Base-by-base conservation (phyloP, 768 basidiomycete genomes). In the Leccinum imitatum region DNA sequence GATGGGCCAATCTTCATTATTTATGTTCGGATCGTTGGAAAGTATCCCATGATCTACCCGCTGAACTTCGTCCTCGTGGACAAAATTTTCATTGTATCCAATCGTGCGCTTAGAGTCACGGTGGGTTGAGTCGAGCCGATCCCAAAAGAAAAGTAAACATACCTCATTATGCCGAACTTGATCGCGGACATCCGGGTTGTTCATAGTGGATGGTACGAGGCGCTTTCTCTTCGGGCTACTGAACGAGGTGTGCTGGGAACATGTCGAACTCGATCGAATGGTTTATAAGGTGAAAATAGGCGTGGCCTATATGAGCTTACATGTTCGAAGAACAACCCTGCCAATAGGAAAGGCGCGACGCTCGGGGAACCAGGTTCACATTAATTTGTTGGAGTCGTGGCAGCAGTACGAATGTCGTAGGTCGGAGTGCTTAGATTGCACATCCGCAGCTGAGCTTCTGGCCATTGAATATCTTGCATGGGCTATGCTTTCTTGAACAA, bases 251-350 rank as follows among this genome's bases (percentile, higher is more conserved):
- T 33, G 15, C n/a, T 63, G 37, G 5, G 9, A 19, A 13, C 15
- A 39, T 10, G 15, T n/a, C 14, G 15, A 39, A 6, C 39, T 14
- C n/a, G 31, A n/a, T 33, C 33, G 33, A 33, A 33, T 33, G 13
- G 37, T 41, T 64, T 65, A 62, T 65, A 65, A 1, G 14, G 21
- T 25, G 23, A 2, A n/a, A 14, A 5, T 39, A 14, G 30, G 27
- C 17, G 23, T 17, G 48, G 23, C 27, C 14, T 31, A 50, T 46
- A 15, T 35, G 60, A n/a, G 60, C 48, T 63, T 59, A 35, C 47
- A 14, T 6, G 10, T 30, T 25, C 9, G 39, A 19, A 4, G 19
- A 46, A 53, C 54, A 30, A 13, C 48, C 33, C 31, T 56, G 53
- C 52, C 41, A 52, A 51, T 4, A 33, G 35, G 41, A 19, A 31